Conservation (phyloP, 2,329 filamentous ascomycete species). For the Biscogniauxia mediterranea region DNA sequence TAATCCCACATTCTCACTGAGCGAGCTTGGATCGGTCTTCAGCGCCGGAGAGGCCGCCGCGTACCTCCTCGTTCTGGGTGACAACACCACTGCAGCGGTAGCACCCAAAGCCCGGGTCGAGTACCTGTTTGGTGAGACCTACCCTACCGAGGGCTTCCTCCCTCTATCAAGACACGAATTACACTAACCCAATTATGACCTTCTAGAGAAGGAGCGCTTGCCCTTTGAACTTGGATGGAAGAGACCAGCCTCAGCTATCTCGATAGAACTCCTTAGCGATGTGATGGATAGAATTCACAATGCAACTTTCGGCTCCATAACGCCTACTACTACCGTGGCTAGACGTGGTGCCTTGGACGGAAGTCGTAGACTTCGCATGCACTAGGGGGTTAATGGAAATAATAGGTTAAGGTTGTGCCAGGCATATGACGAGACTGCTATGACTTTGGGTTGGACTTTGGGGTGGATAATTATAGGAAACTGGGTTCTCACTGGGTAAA, state of each 20-base stretch:
- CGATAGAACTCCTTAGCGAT: neutral
- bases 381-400: neutral
- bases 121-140: conserved; percentile 45
- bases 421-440: too few relatives aligned
- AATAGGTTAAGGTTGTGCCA: too few relatives aligned
- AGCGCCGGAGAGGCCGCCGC: conserved; percentile 50
- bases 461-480: too few relatives aligned
- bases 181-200: neutral
- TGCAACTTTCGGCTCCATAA: neutral
- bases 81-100: conserved; percentile 35
- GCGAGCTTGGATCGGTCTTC: conserved; percentile 36
- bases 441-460: too few relatives aligned
- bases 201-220: conserved; percentile 9
- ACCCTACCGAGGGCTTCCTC: too few relatives aligned
- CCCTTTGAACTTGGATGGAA: conserved; percentile 6
- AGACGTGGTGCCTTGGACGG: neutral
- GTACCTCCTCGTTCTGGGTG: conserved; percentile 49
- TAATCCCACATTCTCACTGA: conserved; percentile 11
- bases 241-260: neutral
- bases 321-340: neutral
- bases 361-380: neutral
- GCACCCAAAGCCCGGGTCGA: conserved; percentile 41
- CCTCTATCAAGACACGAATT: neutral
- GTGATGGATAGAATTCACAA: neutral
- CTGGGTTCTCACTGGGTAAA: too few relatives aligned